phyloP scores from a whole-genome alignment of 306 rosid species.

The Gillenia trifoliata region DNA sequence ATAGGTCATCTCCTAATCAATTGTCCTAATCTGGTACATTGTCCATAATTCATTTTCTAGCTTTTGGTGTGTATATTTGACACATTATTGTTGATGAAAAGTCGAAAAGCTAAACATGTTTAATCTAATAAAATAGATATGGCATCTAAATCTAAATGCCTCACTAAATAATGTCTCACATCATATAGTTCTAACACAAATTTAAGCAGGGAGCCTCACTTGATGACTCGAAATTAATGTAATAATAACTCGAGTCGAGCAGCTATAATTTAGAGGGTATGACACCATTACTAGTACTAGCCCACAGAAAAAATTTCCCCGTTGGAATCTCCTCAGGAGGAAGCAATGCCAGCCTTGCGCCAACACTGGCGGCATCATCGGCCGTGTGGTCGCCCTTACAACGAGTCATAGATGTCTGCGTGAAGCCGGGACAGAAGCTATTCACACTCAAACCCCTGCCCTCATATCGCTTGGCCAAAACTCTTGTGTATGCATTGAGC shows the following conservation, averaged over 20 bases:
- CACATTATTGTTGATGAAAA: too few relatives aligned
- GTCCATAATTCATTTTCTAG: too few relatives aligned
- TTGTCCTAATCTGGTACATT: too few relatives aligned
- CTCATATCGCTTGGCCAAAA: slow-evolving; percentile 46
- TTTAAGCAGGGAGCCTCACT: too few relatives aligned
- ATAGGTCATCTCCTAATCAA: too few relatives aligned
- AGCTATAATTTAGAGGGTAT: background rate
- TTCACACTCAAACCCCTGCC: slow-evolving; percentile 46
- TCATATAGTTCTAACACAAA: too few relatives aligned
- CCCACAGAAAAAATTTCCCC: slow-evolving; percentile 47
- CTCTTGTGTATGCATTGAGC: slow-evolving; percentile 58
- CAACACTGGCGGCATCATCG: slow-evolving; percentile 44
- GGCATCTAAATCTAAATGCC: background rate
- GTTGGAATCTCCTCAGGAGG: slow-evolving; percentile 54
- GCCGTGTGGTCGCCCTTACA: slow-evolving; percentile 70
- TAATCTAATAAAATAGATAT: too few relatives aligned
- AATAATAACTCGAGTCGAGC: too few relatives aligned
- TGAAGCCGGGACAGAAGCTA: slow-evolving; percentile 85
- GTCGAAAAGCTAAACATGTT: too few relatives aligned
- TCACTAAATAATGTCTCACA: background rate
- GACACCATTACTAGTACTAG: background rate
- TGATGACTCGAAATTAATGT: too few relatives aligned
- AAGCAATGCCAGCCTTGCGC: slow-evolving; percentile 52
- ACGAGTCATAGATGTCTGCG: slow-evolving; percentile 77
- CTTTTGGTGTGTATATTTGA: too few relatives aligned